These are phyloP conservation scores for Trametes cubensis DNA, from an alignment of 768 basidiomycete species.

Conservation along the genomic window DNA sequence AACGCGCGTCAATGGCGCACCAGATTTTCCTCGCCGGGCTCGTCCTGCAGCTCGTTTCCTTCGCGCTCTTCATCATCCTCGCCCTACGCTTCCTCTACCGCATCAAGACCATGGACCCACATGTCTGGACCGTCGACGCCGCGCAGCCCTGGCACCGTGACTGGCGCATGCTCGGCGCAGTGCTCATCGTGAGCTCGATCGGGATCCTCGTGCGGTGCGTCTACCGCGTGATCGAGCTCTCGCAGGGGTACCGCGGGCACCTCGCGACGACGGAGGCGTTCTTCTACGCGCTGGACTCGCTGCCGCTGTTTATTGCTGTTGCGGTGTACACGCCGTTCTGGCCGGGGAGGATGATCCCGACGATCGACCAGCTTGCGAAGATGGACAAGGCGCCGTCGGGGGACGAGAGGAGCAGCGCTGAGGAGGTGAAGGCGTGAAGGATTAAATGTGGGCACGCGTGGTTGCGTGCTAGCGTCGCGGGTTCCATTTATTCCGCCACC, in stretches of 20 bases:
- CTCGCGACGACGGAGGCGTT: constrained; percentile 59
- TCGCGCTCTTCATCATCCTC: constrained; percentile 50
- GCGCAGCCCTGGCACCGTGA: constrained; percentile 51
- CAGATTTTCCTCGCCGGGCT: constrained; percentile 62
- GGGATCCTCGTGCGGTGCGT: constrained; percentile 71
- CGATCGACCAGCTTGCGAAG: constrained; percentile 17
- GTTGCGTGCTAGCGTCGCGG: neutral
- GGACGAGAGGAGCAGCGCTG: constrained; percentile 3
- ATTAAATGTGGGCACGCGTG: neutral
- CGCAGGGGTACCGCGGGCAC: constrained; percentile 61
- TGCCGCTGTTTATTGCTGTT: constrained; percentile 66
- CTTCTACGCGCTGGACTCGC: constrained; percentile 70
- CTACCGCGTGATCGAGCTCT: constrained; percentile 58
- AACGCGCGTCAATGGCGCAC: neutral
- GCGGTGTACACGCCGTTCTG: constrained; percentile 60
- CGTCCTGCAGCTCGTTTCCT: constrained; percentile 56
- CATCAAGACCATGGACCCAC: constrained; percentile 44
- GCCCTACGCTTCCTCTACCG: constrained; percentile 52
- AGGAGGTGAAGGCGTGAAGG: neutral
- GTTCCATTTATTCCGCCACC: too few species aligned
- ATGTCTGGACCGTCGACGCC: constrained; percentile 44
- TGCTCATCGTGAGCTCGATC: constrained; percentile 56
- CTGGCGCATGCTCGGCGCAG: constrained; percentile 59
- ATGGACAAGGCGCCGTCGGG: neutral
- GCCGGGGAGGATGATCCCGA: constrained; percentile 59